Conservation (phyloP, 345 rosid species). For the Lenwebbia sp. region DNA sequence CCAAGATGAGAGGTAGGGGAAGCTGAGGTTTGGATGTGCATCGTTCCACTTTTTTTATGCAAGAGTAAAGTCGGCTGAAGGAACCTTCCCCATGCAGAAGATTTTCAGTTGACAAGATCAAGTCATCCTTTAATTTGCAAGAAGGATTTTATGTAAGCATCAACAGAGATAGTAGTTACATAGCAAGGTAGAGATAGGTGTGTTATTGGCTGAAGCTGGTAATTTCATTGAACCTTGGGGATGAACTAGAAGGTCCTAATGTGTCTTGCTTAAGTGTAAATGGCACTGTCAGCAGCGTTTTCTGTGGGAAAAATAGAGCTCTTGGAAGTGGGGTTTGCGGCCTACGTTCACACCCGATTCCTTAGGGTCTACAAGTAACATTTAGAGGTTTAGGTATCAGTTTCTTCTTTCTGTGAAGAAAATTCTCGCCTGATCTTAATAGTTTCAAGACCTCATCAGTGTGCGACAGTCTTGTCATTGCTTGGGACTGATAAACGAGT, state of each 20-base stretch:
- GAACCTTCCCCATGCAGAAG: background rate
- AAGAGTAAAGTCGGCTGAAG: background rate
- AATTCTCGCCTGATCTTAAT: background rate
- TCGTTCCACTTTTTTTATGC: background rate
- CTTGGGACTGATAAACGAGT: background rate
- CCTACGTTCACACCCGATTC: background rate
- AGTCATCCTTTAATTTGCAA: background rate
- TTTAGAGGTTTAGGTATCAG: background rate
- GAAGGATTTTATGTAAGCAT: background rate
- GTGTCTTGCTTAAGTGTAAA: background rate
- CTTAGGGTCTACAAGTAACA: background rate
- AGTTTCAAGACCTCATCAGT: background rate
- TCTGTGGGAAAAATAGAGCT: background rate
- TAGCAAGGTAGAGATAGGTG: background rate
- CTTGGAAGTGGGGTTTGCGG: background rate
- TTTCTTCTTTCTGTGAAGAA: background rate
- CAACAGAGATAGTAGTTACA: background rate
- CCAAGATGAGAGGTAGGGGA: background rate
- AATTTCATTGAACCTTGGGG: background rate
- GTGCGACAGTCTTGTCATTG: background rate
- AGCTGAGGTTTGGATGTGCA: background rate
- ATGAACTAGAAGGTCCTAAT: background rate
- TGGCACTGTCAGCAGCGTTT: background rate
- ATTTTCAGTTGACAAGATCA: background rate
- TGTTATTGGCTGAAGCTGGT: background rate